Conservation (phyloP, 495 filamentous ascomycete species). For the Arthonia radiata region DNA sequence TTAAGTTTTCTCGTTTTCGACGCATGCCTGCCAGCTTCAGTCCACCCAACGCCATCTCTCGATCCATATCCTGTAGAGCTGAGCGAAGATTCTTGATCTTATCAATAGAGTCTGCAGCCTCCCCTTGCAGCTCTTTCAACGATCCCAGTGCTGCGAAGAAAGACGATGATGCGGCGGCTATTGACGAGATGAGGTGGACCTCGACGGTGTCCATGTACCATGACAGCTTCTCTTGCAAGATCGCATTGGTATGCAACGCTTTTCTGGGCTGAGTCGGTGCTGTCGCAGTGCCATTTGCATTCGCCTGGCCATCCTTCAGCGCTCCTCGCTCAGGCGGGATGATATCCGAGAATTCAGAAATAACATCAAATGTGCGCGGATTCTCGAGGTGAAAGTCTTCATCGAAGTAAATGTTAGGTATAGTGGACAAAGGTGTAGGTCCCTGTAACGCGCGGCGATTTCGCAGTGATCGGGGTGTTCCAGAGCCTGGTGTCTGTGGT, state of each 20-base stretch:
- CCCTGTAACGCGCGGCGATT: slow-evolving; percentile 33
- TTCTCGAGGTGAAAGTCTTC: slow-evolving; percentile 91
- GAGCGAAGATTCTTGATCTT: slow-evolving; percentile 59
- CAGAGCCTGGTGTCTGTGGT: slow-evolving; percentile 22
- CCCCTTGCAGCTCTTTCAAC: slow-evolving; percentile 66
- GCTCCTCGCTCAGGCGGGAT: slow-evolving; percentile 26
- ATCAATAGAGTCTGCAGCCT: slow-evolving; percentile 75
- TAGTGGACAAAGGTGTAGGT: slow-evolving; percentile 80
- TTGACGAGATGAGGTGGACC: slow-evolving; percentile 87
- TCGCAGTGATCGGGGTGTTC: slow-evolving; percentile 24
- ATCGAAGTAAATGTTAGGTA: slow-evolving; percentile 84
- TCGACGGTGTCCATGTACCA: slow-evolving; percentile 99
- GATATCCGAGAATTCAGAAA: slow-evolving; percentile 87
- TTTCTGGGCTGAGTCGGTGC: slow-evolving; percentile 39
- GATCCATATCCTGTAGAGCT: slow-evolving; percentile 57
- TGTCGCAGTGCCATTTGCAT: slow-evolving; percentile 32
- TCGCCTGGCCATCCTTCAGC: slow-evolving; percentile 25
- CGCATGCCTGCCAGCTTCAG: slow-evolving; percentile 67
- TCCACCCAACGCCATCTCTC: slow-evolving; percentile 67
- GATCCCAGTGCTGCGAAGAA: slow-evolving; percentile 94
- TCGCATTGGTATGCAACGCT: slow-evolving; percentile 84
- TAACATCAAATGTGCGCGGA: slow-evolving; percentile 83
- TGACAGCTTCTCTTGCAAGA: slow-evolving; percentile 94
- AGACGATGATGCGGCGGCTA: slow-evolving; percentile 79
- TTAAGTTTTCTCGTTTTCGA: slow-evolving; percentile 59